Evolutionary conservation across 768 basidiomycete genomes (phyloP).

Genomic region (Tremella yokohamensis): DNA sequence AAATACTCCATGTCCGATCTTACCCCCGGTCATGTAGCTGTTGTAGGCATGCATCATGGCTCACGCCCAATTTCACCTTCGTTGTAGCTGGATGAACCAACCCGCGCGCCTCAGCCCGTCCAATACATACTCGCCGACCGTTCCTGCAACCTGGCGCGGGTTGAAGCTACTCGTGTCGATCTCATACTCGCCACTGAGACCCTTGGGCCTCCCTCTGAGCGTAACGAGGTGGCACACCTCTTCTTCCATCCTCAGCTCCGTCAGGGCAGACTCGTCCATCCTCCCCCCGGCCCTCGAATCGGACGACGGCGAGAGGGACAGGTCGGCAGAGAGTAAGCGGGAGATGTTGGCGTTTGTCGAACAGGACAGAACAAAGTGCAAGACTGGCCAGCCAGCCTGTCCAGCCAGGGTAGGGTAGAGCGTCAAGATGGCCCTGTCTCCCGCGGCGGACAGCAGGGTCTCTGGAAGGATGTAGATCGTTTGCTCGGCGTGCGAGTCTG

Average conservation of each 20-base stretch:
- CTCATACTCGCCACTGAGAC: conserved; percentile 13
- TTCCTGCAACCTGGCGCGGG: conserved; percentile 4
- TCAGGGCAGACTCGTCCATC: conserved; percentile 7
- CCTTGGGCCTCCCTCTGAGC: not conserved
- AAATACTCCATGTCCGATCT: too few relatives aligned
- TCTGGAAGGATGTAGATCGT: conserved; percentile 16
- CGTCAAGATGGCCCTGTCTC: not conserved
- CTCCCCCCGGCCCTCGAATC: not conserved
- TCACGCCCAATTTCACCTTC: not conserved
- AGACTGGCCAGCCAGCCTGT: conserved; percentile 3
- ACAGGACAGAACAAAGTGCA: conserved; percentile 14
- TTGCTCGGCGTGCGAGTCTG: not conserved
- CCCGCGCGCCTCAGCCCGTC: conserved; percentile 11
- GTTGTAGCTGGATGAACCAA: conserved; percentile 6
- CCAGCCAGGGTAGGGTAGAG: not conserved
- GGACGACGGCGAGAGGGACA: not conserved
- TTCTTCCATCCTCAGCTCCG: conserved; percentile 19
- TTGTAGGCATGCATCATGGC: too few relatives aligned
- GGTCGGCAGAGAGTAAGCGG: conserved; percentile 2
- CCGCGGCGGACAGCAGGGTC: conserved; percentile 3
- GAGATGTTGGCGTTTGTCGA: conserved; percentile 7
- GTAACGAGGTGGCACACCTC: conserved; percentile 8
- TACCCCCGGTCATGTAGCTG: too few relatives aligned
- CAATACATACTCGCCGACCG: conserved; percentile 12
- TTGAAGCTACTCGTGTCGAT: conserved; percentile 15